phyloP scores from a whole-genome alignment of 768 basidiomycete species.

The Daedalea quercina region DNA sequence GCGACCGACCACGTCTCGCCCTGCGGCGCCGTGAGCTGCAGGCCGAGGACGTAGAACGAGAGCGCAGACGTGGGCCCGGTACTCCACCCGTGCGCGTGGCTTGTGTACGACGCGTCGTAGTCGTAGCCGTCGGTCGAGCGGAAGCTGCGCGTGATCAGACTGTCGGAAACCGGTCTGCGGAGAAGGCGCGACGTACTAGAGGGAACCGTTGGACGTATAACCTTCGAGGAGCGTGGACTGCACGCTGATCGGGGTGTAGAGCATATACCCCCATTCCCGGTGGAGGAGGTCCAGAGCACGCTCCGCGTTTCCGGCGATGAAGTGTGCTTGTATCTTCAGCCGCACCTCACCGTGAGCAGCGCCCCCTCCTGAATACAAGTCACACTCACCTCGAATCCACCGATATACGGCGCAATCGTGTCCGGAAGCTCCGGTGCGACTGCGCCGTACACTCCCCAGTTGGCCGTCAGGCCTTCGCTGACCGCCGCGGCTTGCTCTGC shows the following conservation, averaged over 20 bases:
- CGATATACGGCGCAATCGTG: slow-evolving; percentile 54
- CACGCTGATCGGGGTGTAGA: slow-evolving; percentile 47
- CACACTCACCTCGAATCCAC: slow-evolving; percentile 43
- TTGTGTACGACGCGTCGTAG: slow-evolving; percentile 50
- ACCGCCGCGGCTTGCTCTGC: slow-evolving; percentile 30
- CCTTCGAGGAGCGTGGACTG: slow-evolving; percentile 54
- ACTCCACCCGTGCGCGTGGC: slow-evolving; percentile 55
- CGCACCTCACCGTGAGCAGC: not conserved
- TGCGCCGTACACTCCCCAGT: slow-evolving; percentile 48
- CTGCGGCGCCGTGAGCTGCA: slow-evolving; percentile 39
- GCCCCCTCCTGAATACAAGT: slow-evolving; percentile 1
- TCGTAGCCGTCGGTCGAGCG: slow-evolving; percentile 49
- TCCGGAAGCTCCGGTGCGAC: slow-evolving; percentile 51
- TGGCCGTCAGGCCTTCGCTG: slow-evolving; percentile 39
- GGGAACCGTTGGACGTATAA: slow-evolving; percentile 49
- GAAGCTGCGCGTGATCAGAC: slow-evolving; percentile 26
- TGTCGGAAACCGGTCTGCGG: not conserved
- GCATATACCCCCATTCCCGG: slow-evolving; percentile 56
- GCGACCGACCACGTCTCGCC: slow-evolving; percentile 41
- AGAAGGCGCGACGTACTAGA: slow-evolving; percentile 29
- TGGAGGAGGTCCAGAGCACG: slow-evolving; percentile 46
- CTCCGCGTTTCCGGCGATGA: slow-evolving; percentile 42
- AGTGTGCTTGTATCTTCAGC: slow-evolving; percentile 49
- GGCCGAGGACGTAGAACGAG: slow-evolving; percentile 49
- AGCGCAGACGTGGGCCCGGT: slow-evolving; percentile 51